These are phyloP conservation scores for Fusarium sp. DNA, from an alignment of 2,329 filamentous ascomycete genomes.

Conservation along the genomic window DNA sequence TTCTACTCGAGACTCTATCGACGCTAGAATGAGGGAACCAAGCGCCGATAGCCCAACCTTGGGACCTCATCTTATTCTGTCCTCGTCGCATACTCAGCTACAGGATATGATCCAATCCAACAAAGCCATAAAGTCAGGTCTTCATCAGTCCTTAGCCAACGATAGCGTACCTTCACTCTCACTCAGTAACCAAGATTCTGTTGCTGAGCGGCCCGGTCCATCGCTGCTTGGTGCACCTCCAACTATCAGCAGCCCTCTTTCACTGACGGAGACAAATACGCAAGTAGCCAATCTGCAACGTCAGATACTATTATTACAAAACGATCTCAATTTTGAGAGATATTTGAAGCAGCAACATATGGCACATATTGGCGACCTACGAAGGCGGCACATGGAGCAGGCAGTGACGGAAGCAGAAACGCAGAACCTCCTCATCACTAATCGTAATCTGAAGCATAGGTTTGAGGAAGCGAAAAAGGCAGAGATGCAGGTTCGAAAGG, in stretches of 20 bases:
- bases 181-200: slow-evolving; percentile 62
- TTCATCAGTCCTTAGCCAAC: slow-evolving; percentile 66
- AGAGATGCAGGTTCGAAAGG: slow-evolving; percentile 76
- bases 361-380: slow-evolving; percentile 81
- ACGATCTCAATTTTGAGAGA: slow-evolving; percentile 84
- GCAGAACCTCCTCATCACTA: slow-evolving; percentile 81
- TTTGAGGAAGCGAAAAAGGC: slow-evolving; percentile 78
- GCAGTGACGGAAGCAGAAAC: slow-evolving; percentile 84
- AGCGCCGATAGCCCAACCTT: slow-evolving; percentile 72
- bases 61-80: slow-evolving; percentile 60
- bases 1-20: slow-evolving; percentile 57
- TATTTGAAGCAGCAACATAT: slow-evolving; percentile 88
- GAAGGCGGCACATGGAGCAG: slow-evolving; percentile 78
- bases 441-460: slow-evolving; percentile 77
- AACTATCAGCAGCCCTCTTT: slow-evolving; percentile 44
- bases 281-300: slow-evolving; percentile 71
- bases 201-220: slow-evolving; percentile 52
- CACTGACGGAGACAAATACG: slow-evolving; percentile 50
- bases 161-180: slow-evolving; percentile 67
- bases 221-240: slow-evolving; percentile 46
- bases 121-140: slow-evolving; percentile 65
- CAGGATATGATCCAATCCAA: slow-evolving; percentile 71
- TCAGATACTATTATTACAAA: slow-evolving; percentile 79
- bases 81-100: slow-evolving; percentile 65
- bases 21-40: slow-evolving; percentile 50